Evolutionary conservation across 2,329 filamentous ascomycete genomes (phyloP).

Genomic region (Rachicladosporium sp.): DNA sequence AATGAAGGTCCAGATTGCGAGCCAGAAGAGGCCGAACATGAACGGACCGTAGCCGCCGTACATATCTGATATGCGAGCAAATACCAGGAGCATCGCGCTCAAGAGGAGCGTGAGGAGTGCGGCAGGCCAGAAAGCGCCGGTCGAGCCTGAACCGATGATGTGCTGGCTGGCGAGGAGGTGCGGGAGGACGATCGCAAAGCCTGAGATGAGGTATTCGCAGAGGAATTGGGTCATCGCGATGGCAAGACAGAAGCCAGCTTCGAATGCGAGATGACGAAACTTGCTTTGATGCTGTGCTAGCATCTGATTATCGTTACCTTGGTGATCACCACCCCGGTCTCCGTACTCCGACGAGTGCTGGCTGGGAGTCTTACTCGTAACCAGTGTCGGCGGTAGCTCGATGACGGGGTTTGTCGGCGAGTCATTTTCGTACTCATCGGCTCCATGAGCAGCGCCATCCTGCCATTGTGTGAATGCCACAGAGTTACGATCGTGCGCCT

Average conservation of each 20-base stretch:
- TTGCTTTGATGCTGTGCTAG: constrained; percentile 6
- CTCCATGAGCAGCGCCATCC: too few relatives aligned
- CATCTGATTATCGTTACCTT: too few relatives aligned
- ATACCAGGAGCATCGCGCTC: constrained; percentile 21
- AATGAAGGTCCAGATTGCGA: constrained; percentile 22
- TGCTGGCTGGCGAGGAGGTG: constrained; percentile 12
- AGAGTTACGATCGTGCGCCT: constrained; percentile 5
- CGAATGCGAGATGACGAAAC: constrained; percentile 20
- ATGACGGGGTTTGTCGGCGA: too few relatives aligned
- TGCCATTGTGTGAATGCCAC: neutral
- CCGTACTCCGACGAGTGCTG: too few relatives aligned
- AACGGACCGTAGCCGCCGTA: constrained; percentile 24
- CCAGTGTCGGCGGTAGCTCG: too few relatives aligned
- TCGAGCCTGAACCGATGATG: constrained; percentile 4
- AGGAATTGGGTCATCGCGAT: constrained; percentile 26
- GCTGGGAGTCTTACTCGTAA: too few relatives aligned
- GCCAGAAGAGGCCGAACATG: constrained; percentile 24
- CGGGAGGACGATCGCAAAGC: constrained; percentile 24
- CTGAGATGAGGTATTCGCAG: constrained; percentile 26
- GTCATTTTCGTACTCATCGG: too few relatives aligned
- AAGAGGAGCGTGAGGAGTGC: constrained; percentile 23
- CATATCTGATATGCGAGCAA: constrained; percentile 24
- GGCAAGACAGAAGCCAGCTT: constrained; percentile 24
- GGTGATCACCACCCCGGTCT: too few relatives aligned
- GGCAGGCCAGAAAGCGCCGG: constrained; percentile 25